phyloP scores from a whole-genome alignment of 176 grass and related monocot genomes.

The Aegilops sharonensis region DNA sequence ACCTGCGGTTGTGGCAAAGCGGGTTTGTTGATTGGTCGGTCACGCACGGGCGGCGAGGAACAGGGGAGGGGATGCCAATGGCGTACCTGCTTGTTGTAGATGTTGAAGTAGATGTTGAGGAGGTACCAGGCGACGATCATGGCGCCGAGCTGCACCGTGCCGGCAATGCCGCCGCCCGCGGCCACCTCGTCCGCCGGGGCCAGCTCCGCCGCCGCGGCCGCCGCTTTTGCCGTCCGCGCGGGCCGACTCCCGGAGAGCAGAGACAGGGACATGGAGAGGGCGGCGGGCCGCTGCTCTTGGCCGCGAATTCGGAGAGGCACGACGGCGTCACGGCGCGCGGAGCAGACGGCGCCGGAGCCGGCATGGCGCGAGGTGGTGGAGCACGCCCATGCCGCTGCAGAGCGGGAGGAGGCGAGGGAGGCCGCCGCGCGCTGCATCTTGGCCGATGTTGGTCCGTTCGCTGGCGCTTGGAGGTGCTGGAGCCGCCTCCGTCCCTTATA shows the following conservation, averaged over 20 bases:
- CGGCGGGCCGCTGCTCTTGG: background rate
- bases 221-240: background rate
- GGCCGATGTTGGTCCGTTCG: background rate
- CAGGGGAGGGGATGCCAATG: background rate
- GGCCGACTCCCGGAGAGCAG: background rate
- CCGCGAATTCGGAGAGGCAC: background rate
- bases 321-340: background rate
- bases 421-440: slow-evolving; percentile 37
- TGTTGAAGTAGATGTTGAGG: slow-evolving; percentile 87
- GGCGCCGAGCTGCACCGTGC: slow-evolving; percentile 40
- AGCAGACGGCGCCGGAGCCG: background rate
- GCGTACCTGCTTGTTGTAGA: slow-evolving; percentile 70
- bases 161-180: background rate
- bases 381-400: background rate
- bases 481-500: background rate
- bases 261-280: background rate
- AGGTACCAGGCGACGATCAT: slow-evolving; percentile 67
- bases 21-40: background rate
- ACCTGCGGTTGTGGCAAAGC: slow-evolving; percentile 37
- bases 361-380: background rate
- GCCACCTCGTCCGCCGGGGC: background rate
- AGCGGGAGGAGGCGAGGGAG: background rate
- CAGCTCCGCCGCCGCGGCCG: background rate
- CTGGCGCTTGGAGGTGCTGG: background rate
- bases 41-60: background rate